Evolutionary conservation across 352 stramenopile species (phyloP).

Genomic region (Phytophthora vignae): DNA sequence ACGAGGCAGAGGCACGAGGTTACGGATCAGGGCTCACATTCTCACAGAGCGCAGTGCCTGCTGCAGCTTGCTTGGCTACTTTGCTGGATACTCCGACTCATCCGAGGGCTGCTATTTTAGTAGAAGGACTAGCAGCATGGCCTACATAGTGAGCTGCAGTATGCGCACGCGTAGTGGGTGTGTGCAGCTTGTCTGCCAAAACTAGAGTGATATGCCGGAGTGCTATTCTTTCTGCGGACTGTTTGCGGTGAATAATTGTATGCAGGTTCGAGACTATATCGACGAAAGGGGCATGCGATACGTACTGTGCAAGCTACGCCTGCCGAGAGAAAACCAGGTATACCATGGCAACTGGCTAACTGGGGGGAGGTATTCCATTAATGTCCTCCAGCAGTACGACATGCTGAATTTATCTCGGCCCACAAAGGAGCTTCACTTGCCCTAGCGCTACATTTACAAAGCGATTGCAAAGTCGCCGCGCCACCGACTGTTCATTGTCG

Average conservation of each 20-base stretch:
- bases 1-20: neutral
- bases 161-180: neutral
- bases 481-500: no score
- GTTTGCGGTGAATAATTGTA: neutral
- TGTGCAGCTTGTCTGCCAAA: neutral
- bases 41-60: neutral
- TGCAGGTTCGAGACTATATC: slow-evolving; percentile 1
- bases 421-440: no score
- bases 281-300: neutral
- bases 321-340: neutral
- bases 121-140: neutral
- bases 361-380: neutral
- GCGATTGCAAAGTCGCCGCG: no score
- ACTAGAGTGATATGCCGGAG: neutral
- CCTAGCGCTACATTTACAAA: no score
- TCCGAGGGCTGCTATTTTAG: neutral
- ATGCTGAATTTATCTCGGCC: no score
- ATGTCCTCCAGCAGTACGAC: neutral
- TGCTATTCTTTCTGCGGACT: slow-evolving; percentile 1
- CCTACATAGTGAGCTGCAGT: neutral
- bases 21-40: neutral
- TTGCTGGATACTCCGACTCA: neutral
- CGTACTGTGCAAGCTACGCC: neutral
- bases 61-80: neutral
- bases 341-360: neutral